A percentile compares a stretch with the other conserved stretches of the same genome.
phyloP scores from a whole-genome alignment of 2,329 filamentous ascomycete genomes.

The Colletotrichum simmondsii region DNA sequence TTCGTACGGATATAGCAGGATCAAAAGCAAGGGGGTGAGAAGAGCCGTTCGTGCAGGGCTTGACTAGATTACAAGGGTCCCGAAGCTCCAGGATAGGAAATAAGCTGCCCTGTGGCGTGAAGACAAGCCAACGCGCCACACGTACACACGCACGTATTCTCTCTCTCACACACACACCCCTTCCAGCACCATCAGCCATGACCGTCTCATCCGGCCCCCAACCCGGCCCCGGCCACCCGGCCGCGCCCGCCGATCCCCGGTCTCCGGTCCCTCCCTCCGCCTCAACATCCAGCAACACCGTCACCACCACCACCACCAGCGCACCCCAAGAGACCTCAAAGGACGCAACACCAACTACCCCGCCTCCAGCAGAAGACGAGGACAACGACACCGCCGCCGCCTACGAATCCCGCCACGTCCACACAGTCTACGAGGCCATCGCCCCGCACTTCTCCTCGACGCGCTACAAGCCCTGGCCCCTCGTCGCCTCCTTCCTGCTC shows the following conservation, averaged over 20 bases:
- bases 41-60: background rate
- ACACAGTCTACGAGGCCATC: conserved; percentile 90
- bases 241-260: conserved; percentile 20
- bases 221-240: conserved; percentile 18
- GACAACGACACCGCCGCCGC: conserved; percentile 44
- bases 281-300: background rate
- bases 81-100: background rate
- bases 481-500: conserved; percentile 82
- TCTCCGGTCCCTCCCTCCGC: conserved; percentile 7
- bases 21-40: background rate
- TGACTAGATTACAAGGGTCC: background rate
- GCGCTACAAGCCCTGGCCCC: conserved; percentile 88
- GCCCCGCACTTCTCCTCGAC: conserved; percentile 87
- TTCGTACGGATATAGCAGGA: background rate
- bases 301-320: background rate
- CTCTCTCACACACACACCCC: background rate
- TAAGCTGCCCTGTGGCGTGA: background rate
- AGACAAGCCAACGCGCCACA: background rate
- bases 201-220: conserved; percentile 19
- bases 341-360: background rate
- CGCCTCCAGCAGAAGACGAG: conserved; percentile 41
- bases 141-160: background rate
- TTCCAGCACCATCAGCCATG: conserved; percentile 4
- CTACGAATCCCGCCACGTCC: conserved; percentile 90
- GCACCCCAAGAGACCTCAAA: no score